Evolutionary conservation across 768 basidiomycete species (phyloP), one percentile per base, ranked within the genome.

Genomic region (Neoboletus magnificus): DNA sequence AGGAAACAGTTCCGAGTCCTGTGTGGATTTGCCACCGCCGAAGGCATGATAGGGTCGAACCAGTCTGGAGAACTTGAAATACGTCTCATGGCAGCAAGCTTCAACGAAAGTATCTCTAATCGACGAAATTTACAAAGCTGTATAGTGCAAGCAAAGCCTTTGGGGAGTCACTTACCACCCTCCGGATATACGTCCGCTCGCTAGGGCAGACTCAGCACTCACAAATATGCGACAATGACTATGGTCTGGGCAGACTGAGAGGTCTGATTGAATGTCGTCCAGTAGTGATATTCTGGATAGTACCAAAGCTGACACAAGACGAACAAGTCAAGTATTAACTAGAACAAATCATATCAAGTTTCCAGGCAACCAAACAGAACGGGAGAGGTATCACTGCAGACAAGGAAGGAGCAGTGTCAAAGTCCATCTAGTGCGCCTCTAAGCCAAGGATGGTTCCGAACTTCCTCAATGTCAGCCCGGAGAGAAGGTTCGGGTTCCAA

Each of bases 371-470:
- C 8, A 15, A 61, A 58, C 39, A 32, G 16, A 52, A 56, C 40
- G 32, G 7, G n/a, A 1, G 46, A 36, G 48, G 57, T 63, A 48
- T 57, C 57, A 23, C 55, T 54, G 43, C 43, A 46, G 11, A 57
- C 23, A 44, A 18, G 27, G 20, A 45, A 54, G 1, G 46, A 48
- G 27, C 40, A 10, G 27, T 27, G 41, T 66, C 55, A 72, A 15
- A 52, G 30, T 36, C 56, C 64, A 42, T 67, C 57, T 50, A 57
- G 49, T 29, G 69, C 57, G 9, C 61, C 57, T 43, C 68, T 63
- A 45, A 97, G 78, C 94, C 96, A 98, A n/a, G 79, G 80, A 72
- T 96, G 91, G n/a, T 71, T 74, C 47, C 84, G 82, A 37, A 99
- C 86, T 71, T 95, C 87, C 47, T 77, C 73, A 50, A 98, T 92